Conservation (phyloP, 2,329 filamentous ascomycete species). For the Nannizziopsis barbatae region DNA sequence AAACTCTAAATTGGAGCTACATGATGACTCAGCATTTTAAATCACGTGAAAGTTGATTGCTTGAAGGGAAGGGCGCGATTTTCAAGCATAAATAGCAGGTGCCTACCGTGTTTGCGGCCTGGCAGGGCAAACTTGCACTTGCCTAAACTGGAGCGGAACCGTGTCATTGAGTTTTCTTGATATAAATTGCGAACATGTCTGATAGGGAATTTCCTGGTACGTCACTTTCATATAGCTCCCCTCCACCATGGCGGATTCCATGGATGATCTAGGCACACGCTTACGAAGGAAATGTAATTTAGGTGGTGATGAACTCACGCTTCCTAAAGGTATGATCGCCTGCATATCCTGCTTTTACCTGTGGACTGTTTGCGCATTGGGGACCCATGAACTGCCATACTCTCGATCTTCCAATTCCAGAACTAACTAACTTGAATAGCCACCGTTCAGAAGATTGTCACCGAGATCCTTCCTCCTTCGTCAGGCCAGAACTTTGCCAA, state of each 20-base stretch:
- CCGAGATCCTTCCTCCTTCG: conserved; percentile 73
- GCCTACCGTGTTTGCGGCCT: neutral
- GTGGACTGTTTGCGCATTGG: too few relatives aligned
- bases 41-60: conserved; percentile 1
- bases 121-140: neutral
- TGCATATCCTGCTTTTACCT: neutral
- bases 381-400: neutral
- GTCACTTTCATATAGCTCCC: neutral
- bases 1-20: too few relatives aligned
- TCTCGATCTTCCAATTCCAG: neutral
- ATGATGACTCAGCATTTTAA: neutral
- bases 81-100: conserved; percentile 4
- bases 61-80: neutral
- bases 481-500: conserved; percentile 80
- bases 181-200: conserved; percentile 6
- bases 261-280: neutral
- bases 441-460: conserved; percentile 73
- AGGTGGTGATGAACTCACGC: conserved; percentile 50
- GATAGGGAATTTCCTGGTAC: conserved; percentile 14
- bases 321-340: conserved; percentile 43
- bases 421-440: conserved; percentile 34
- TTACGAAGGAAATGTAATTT: conserved; percentile 7
- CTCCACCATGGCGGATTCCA: neutral
- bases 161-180: neutral
- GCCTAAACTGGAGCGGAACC: neutral